Evolutionary conservation across 176 grass and related monocot genomes (phyloP).

Genomic region (Alopecurus myosuroides): DNA sequence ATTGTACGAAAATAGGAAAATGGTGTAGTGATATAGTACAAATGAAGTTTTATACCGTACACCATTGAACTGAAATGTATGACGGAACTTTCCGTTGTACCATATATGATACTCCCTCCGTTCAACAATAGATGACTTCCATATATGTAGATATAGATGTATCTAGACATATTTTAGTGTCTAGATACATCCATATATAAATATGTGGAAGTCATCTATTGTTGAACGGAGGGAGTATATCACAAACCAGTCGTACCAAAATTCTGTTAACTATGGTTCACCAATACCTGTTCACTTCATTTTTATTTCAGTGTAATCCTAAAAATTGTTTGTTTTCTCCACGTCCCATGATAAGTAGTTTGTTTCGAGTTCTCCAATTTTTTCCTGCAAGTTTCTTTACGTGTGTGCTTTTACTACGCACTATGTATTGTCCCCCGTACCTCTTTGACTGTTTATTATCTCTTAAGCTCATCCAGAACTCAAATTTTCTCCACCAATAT

Average conservation of each 20-base stretch:
- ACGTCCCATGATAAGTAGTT: neutral
- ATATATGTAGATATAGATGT: no score
- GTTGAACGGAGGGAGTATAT: no score
- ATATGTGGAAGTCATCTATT: no score
- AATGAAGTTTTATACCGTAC: neutral
- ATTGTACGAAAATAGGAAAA: no score
- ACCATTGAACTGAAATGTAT: neutral
- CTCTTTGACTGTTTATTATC: neutral
- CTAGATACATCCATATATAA: no score
- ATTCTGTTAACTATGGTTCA: neutral
- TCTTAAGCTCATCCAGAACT: constrained; percentile 8
- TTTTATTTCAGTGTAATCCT: neutral
- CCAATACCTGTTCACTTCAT: neutral
- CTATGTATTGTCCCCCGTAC: neutral
- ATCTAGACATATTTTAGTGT: no score
- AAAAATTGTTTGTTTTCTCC: neutral
- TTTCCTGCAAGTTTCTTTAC: neutral
- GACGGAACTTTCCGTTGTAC: no score
- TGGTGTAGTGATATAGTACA: no score
- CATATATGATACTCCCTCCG: no score
- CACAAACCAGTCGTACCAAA: neutral
- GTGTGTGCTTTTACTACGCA: neutral
- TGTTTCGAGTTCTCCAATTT: neutral
- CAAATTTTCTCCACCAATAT: neutral
- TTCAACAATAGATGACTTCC: no score